These are phyloP conservation scores for Entomortierella beljakovae DNA, from an alignment of 192 early-diverging fungal species.

Conservation along the genomic window DNA sequence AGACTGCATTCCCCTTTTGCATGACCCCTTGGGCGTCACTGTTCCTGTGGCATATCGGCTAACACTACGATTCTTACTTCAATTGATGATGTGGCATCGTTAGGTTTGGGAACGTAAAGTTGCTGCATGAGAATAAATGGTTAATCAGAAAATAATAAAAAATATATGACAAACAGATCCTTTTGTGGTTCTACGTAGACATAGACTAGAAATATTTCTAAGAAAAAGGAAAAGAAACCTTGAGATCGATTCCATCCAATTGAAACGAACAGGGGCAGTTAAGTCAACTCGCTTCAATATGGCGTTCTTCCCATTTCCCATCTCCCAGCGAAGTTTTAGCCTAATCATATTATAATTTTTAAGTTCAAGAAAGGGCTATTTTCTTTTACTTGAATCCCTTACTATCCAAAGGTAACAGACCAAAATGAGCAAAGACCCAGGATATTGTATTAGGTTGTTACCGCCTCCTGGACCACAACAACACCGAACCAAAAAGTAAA, in stretches of 20 bases:
- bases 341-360: too few relatives aligned
- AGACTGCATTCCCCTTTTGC: not conserved
- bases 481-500: too few relatives aligned
- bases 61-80: not conserved
- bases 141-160: not conserved
- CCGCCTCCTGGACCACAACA: not conserved
- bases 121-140: not conserved
- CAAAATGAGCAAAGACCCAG: too few relatives aligned
- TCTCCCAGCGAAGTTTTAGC: too few relatives aligned
- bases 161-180: not conserved
- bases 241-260: not conserved
- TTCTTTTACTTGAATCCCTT: too few relatives aligned
- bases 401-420: too few relatives aligned
- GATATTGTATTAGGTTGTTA: not conserved
- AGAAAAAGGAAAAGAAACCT: not conserved
- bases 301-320: slow-evolving; percentile 1
- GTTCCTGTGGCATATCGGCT: too few relatives aligned
- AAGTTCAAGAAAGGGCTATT: too few relatives aligned
- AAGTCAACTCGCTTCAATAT: too few relatives aligned
- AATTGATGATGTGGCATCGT: not conserved
- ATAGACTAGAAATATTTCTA: too few relatives aligned
- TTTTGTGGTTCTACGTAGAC: not conserved
- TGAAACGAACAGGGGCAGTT: not conserved
- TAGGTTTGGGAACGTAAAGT: slow-evolving; percentile 51
- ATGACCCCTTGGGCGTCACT: not conserved